phyloP scores from a whole-genome alignment of 108 stramenopile species.

The Nitzschia inconspicua region DNA sequence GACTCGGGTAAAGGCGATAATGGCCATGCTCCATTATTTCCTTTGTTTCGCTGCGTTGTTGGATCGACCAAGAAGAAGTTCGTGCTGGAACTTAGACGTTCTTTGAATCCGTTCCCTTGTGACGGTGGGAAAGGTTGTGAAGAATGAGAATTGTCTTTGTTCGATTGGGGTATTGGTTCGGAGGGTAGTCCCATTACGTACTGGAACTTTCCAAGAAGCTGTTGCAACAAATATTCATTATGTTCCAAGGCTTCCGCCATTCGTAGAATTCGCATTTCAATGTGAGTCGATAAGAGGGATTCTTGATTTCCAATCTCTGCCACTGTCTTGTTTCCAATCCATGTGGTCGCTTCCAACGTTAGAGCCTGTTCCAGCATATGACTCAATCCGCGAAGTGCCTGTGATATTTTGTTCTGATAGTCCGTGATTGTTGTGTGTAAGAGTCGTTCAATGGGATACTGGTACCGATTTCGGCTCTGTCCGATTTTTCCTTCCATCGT shows the following conservation, averaged over 20 bases:
- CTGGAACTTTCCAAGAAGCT: conserved; percentile 22
- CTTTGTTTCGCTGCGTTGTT: neutral
- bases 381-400: conserved; percentile 30
- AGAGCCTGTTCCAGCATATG: conserved; percentile 26
- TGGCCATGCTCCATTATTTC: conserved; percentile 1
- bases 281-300: conserved; percentile 11
- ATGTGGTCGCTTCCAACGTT: conserved; percentile 7
- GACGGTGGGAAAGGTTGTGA: neutral
- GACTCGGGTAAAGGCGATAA: conserved; percentile 2
- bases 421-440: neutral
- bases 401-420: conserved; percentile 8
- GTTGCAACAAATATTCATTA: conserved; percentile 23
- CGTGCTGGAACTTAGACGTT: neutral
- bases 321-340: neutral
- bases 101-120: neutral
- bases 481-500: no score
- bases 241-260: conserved; percentile 29
- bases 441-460: no score
- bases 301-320: neutral
- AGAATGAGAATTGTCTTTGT: neutral
- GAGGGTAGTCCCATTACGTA: conserved; percentile 3
- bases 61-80: neutral
- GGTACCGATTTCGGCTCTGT: no score
- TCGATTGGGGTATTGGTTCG: neutral
- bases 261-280: conserved; percentile 25